Percentiles rank a stretch among this genome's conserved stretches.
Conservation (phyloP, 352 stramenopile species). For the Phytophthora gonapodyides region DNA sequence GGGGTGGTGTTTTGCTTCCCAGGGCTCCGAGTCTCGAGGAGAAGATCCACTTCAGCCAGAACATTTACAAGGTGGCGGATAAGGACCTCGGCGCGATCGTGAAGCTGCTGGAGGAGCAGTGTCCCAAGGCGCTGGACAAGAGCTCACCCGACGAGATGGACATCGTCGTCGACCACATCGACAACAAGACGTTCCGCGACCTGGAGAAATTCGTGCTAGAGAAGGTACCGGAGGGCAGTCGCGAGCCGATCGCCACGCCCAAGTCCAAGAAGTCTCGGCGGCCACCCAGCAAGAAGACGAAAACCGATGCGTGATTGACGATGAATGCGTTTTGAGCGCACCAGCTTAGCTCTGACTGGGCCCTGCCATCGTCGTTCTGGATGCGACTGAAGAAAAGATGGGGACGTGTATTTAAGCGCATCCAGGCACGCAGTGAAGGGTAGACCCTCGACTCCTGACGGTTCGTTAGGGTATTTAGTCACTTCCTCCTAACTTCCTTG, state of each 20-base stretch:
- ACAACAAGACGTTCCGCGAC: constrained; percentile 88
- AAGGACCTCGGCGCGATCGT: constrained; percentile 81
- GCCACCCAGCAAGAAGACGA: constrained; percentile 69
- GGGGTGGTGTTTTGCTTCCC: constrained; percentile 19
- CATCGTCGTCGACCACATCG: constrained; percentile 88
- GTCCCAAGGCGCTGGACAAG: constrained; percentile 86
- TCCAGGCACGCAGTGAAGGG: constrained; percentile 23
- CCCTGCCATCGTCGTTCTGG: constrained; percentile 5
- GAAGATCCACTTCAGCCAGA: constrained; percentile 88
- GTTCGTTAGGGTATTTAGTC: constrained; percentile 22
- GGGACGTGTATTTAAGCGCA: constrained; percentile 34
- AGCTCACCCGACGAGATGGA: constrained; percentile 88
- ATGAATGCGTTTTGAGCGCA: constrained; percentile 23
- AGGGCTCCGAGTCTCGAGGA: constrained; percentile 81
- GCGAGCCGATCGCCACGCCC: constrained; percentile 61
- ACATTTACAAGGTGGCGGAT: constrained; percentile 86
- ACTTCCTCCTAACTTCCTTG: constrained; percentile 14
- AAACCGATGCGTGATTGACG: constrained; percentile 49
- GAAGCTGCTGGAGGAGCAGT: constrained; percentile 84
- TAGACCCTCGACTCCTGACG: constrained; percentile 9
- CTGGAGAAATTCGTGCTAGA: constrained; percentile 82
- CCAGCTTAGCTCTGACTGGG: constrained; percentile 13
- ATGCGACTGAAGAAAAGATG: constrained; percentile 20
- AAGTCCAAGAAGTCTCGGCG: constrained; percentile 61
- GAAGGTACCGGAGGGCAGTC: constrained; percentile 69